Base-by-base conservation (phyloP, 352 stramenopile genomes). In the Globisporangium spinosum region DNA sequence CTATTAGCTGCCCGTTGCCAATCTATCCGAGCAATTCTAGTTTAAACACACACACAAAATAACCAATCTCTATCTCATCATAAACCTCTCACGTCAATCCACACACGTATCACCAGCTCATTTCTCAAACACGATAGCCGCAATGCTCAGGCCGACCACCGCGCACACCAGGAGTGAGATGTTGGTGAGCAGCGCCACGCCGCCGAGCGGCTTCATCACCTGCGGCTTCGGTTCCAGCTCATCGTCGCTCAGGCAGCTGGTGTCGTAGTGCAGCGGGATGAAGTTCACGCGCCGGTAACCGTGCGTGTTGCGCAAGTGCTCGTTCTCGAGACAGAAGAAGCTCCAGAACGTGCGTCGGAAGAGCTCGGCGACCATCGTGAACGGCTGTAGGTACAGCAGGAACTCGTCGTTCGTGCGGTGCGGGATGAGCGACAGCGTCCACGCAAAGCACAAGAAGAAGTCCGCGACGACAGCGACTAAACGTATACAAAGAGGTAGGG, bases 291-390 rank as follows among this genome's bases (percentile, higher is more conserved):
- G 85, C 47, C 82, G 85, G 64, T 93, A 95, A 34, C 86, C 86
- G 63, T 93, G 86, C 29, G 86, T 95, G 71, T 94, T 95, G 73
- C 88, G 86, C 59, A 94, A 61, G 57, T 94, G 86, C 73, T 95
- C 88, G 58, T 95, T 95, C 65, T 95, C 88, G 38, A 95, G 76
- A 0, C 80, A 76, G 59, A 95, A 95, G 62, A 95, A 93, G 70
- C 88, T 92, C 88, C 88, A 95, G 54, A 93, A 91, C 7, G 88
- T 95, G 43, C 88, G 85, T 15, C 88, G 85, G 51, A 95, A 91
- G 22, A 93, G 77, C 73, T 95, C 88, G 2, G 90, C 64, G 23
- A 95, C 83, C 83, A 93, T 95, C 12, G 88, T 93, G 59, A 93
- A 91, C 43, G 86, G 88, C 73, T 93, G 86, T 43, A 95, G 64